A percentile compares a stretch with the other conserved stretches of the same genome.
These are phyloP conservation scores for Penicillium freii DNA, from an alignment of 2,329 filamentous ascomycete species.

Conservation along the genomic window DNA sequence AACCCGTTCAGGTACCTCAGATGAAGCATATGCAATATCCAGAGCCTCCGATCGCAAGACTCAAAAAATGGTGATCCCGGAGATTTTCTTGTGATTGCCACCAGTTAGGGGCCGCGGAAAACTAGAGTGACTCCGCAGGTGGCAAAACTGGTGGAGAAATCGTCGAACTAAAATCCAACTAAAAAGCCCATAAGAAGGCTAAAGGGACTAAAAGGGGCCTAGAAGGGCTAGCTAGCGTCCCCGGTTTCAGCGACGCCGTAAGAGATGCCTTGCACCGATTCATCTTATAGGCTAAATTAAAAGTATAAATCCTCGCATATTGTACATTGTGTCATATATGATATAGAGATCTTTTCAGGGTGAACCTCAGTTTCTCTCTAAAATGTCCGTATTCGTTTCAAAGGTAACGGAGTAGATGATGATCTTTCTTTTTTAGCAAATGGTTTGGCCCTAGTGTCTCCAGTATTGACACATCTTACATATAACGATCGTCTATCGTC, in stretches of 20 bases:
- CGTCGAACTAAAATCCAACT: background rate
- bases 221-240: conserved; percentile 4
- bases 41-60: background rate
- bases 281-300: background rate
- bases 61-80: conserved; percentile 14
- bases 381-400: background rate
- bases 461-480: background rate
- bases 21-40: background rate
- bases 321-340: background rate
- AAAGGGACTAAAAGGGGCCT: background rate
- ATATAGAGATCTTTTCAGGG: background rate
- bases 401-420: background rate
- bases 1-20: background rate
- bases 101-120: background rate
- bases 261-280: background rate
- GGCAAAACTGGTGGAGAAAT: background rate
- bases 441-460: too few species aligned
- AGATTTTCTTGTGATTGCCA: conserved; percentile 8
- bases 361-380: background rate
- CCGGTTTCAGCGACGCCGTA: conserved; percentile 21
- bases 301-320: background rate
- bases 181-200: conserved; percentile 1
- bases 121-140: background rate
- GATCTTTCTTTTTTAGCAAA: too few species aligned
- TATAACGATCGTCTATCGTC: background rate